Conservation (phyloP, 768 basidiomycete genomes). For the Mycena vitilis region DNA sequence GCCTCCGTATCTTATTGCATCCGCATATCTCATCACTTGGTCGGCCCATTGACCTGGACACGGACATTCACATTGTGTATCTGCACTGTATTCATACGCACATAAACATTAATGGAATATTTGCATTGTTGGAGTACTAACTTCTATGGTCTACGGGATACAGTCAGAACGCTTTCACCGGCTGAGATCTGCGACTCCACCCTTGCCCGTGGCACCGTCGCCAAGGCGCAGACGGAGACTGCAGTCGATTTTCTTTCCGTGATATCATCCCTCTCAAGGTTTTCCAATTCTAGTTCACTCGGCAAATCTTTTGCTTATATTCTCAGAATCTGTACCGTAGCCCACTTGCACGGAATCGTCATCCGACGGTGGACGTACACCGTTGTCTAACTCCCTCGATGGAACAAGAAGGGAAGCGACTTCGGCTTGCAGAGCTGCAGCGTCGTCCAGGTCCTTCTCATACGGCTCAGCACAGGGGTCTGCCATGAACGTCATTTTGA, state of each 20-base stretch:
- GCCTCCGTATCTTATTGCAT: conserved; percentile 10
- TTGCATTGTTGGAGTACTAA: conserved; percentile 1
- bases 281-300: too few species aligned
- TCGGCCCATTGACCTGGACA: conserved; percentile 12
- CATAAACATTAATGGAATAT: conserved; percentile 18
- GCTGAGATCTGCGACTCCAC: too few species aligned
- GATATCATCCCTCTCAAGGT: too few species aligned
- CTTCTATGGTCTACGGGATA: too few species aligned
- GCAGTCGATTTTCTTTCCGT: too few species aligned
- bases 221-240: too few species aligned
- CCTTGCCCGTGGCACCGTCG: too few species aligned
- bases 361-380: too few species aligned
- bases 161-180: background rate
- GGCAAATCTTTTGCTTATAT: too few species aligned
- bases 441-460: background rate
- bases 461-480: conserved; percentile 20
- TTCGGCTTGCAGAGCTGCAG: conserved; percentile 11
- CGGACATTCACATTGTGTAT: conserved; percentile 12
- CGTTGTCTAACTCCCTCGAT: background rate
- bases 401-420: conserved; percentile 12
- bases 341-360: too few species aligned
- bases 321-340: too few species aligned
- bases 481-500: background rate
- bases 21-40: conserved; percentile 2
- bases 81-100: conserved; percentile 36